Conservation (phyloP, 2,329 filamentous ascomycete genomes). For the Neonectria punicea region DNA sequence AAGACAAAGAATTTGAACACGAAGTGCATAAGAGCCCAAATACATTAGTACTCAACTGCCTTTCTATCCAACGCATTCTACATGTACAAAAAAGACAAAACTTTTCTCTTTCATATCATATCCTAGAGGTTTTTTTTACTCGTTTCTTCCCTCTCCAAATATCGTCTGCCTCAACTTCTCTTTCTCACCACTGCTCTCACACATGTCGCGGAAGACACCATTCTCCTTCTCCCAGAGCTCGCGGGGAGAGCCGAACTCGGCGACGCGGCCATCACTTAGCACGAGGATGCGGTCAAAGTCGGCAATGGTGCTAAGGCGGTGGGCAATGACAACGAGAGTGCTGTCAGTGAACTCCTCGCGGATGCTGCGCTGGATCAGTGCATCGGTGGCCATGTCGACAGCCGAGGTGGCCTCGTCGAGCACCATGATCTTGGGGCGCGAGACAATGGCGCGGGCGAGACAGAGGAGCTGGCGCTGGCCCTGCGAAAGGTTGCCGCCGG, state of each 20-base stretch:
- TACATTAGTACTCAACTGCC: background rate
- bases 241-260: constrained; percentile 73
- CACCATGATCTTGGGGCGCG: constrained; percentile 79
- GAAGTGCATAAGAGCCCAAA: background rate
- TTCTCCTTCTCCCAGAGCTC: constrained; percentile 67
- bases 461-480: constrained; percentile 82
- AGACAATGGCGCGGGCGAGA: constrained; percentile 77
- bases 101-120: background rate
- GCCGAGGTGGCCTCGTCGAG: constrained; percentile 84
- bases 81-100: background rate
- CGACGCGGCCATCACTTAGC: constrained; percentile 72
- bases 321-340: constrained; percentile 79
- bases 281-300: constrained; percentile 82
- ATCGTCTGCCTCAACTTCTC: constrained; percentile 62
- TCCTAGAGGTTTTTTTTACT: background rate
- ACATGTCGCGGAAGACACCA: constrained; percentile 71
- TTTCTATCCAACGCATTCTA: background rate
- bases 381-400: constrained; percentile 81
- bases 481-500: constrained; percentile 79
- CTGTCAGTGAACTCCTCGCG: constrained; percentile 75
- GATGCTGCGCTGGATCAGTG: constrained; percentile 78
- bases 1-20: background rate
- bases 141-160: constrained; percentile 36
- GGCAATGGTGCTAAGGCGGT: constrained; percentile 79
- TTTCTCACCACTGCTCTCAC: constrained; percentile 68